Evolutionary conservation across 2,329 filamentous ascomycete genomes (phyloP), one percentile per base, ranked within the genome.

Genomic region (Amauroascus verrucosus): DNA sequence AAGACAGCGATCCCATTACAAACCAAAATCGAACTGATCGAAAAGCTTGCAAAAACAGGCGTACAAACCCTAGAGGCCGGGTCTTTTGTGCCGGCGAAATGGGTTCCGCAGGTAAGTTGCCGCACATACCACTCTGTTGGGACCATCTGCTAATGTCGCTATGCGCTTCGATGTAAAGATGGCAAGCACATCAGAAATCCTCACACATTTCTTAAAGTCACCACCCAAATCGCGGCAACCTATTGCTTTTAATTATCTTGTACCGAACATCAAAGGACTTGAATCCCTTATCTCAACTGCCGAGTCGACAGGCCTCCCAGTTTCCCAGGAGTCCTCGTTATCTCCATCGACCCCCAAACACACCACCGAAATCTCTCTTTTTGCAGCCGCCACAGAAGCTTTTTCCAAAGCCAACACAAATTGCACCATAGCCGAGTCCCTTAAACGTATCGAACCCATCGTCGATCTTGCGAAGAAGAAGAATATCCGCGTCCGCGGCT

Each of bases 331-430:
- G 6, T 63, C 65, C 53, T 56, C 64, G n/a, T 43, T 38, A 20
- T 56, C 62, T 14, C 56, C 65, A 1, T 58, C 63, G 1, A 56
- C 63, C n/a, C 58, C 65, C 2, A 62, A 65, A 41, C 69, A 66
- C 58, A 74, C 68, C 1, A 73, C 71, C 1, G 80, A 84, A 57
- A 70, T 84, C 20, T 83, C 81, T 3, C 74, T 84, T 30, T 84
- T 84, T 65, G 77, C 81, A 6, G 80, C 81, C 6, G 81, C 81
- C 1, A 84, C 81, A 4, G 81, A 84, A 60, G 67, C 77, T 1
- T 84, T 84, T 64, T 81, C 79, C 3, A 78, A 79, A 59, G 79
- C 78, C 51, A 84, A 84, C 66, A 83, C 80, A 55, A 84, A 84
- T 58, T 83, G 81, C 69, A 77, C 74, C 20, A 81, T 84, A 57